Percentiles rank a stretch among this genome's conserved stretches.
phyloP scores from a whole-genome alignment of 1,139 yeast genomes.

The Yamadazyma atmosphaerica region DNA sequence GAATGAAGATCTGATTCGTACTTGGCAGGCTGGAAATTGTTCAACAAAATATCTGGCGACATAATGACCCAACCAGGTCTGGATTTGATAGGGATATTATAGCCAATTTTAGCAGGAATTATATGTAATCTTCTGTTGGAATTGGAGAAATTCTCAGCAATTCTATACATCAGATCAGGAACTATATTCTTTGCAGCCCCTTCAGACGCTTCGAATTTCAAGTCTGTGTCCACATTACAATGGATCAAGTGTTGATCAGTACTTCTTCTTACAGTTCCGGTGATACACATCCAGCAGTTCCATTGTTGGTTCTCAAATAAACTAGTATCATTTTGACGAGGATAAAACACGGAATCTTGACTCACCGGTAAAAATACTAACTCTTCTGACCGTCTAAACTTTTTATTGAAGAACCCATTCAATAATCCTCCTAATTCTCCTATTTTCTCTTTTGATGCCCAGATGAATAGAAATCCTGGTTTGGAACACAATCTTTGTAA shows the following conservation, averaged over 20 bases:
- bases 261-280: constrained; percentile 88
- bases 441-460: constrained; percentile 80
- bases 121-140: constrained; percentile 83
- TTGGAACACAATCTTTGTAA: constrained; percentile 71
- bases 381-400: constrained; percentile 88
- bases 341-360: constrained; percentile 60
- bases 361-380: constrained; percentile 67
- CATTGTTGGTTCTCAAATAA: constrained; percentile 59
- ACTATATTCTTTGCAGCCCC: constrained; percentile 37
- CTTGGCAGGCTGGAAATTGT: constrained; percentile 54
- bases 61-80: constrained; percentile 91
- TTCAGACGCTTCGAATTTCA: constrained; percentile 50
- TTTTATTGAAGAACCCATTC: constrained; percentile 65
- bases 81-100: constrained; percentile 60
- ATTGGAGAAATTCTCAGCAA: constrained; percentile 88
- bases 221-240: constrained; percentile 89
- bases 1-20: constrained; percentile 35
- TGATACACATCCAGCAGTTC: constrained; percentile 98
- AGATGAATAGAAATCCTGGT: constrained; percentile 82
- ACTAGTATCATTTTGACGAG: constrained; percentile 25
- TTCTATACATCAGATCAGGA: constrained; percentile 74
- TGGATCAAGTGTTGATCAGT: constrained; percentile 83
- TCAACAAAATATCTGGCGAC: constrained; percentile 77
- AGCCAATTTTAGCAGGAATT: constrained; percentile 69
- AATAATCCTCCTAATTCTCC: constrained; percentile 58